Conservation (phyloP, 148 eudicot genomes). For the Rhododendron simsii region DNA sequence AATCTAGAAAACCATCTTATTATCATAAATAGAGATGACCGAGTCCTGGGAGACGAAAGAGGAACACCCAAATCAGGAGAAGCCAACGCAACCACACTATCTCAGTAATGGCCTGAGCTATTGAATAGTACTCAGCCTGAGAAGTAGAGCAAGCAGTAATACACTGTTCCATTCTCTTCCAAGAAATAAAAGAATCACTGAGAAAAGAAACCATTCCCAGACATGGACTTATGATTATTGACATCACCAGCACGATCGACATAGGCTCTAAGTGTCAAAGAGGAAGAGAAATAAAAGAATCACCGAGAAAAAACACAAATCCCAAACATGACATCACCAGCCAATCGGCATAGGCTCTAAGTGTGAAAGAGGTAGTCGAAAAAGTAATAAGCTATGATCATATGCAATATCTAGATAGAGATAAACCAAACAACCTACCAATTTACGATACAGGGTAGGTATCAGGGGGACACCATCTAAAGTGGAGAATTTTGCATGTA, state of each 20-base stretch:
- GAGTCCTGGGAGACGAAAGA: background rate
- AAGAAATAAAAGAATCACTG: background rate
- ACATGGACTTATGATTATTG: background rate
- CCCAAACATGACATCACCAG: too few species aligned
- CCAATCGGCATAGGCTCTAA: background rate
- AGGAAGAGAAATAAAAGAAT: too few species aligned
- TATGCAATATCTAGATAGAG: background rate
- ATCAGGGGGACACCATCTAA: background rate
- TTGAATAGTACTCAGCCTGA: background rate
- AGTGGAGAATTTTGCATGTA: background rate
- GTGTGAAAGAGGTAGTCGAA: background rate
- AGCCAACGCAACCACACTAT: background rate
- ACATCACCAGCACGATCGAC: background rate
- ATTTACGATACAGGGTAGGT: background rate
- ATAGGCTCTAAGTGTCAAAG: too few species aligned
- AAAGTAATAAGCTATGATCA: background rate
- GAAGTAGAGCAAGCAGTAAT: background rate
- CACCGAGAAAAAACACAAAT: too few species aligned
- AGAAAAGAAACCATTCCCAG: background rate
- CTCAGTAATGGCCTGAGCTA: background rate
- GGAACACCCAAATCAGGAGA: background rate
- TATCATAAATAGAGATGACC: background rate
- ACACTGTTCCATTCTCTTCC: background rate
- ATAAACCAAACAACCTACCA: background rate
- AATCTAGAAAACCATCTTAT: background rate